Evolutionary conservation across 257 asterid species (phyloP), one percentile per base, ranked within the genome.

Genomic region (Verbena officinalis): DNA sequence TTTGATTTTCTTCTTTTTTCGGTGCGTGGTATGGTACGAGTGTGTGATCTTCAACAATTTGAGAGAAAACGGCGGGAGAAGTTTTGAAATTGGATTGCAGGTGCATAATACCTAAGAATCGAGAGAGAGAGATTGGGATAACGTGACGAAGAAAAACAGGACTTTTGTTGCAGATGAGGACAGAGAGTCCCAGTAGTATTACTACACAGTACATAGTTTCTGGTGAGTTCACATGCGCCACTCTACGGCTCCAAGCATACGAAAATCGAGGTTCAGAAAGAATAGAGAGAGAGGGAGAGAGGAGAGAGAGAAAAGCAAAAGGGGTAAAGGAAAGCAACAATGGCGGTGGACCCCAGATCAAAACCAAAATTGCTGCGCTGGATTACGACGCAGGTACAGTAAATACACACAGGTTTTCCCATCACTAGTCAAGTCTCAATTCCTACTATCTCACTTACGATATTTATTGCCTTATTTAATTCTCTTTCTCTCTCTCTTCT

Each of bases 281-380:
- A 39, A 39, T n/a, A n/a, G 45, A 9, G 45, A 43, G 17, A 42
- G 15, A 36, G 36, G 7, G 12, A 59, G 36, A 30, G 9, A 11
- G n/a, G 13, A 57, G 13, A 42, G 14, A 11, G n/a, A 13, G 1
- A 51, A 74, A 64, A 69, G 62, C 64, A 42, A 52, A 54, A 36
- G 73, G 0, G 40, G 53, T 27, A 30, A 58, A 53, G 49, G 65
- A 39, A 1, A 12, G 30, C 73, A 64, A 48, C 78, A 68, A 52
- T 65, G 77, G 71, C 59, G 22, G 64, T 68, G 78, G 82, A 38
- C 54, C 78, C 82, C 81, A 14, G 62, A 17, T 12, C 46, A 39
- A 33, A 34, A 36, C 65, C 65, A 54, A 52, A 23, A n/a, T 44
- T 23, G 67, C 59, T 54, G 23, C 52, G 38, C 38, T 33, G 66